These are phyloP conservation scores for Alternaria viburni DNA, from an alignment of 2,329 filamentous ascomycete genomes.

Conservation along the genomic window DNA sequence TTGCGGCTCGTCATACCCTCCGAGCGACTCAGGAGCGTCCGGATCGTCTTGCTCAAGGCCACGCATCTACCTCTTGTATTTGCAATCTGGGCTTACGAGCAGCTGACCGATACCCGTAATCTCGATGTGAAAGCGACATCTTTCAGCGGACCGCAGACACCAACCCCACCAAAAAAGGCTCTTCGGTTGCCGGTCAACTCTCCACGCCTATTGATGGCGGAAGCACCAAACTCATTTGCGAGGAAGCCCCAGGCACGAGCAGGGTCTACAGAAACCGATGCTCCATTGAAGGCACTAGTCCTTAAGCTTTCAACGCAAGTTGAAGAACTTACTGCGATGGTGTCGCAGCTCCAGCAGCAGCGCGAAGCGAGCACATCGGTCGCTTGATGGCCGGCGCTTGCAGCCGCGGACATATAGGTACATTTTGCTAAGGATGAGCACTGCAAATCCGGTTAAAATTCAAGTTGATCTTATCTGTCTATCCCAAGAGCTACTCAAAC, in stretches of 20 bases:
- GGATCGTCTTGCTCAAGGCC: slow-evolving; percentile 64
- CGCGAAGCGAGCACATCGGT: slow-evolving; percentile 35
- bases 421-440: slow-evolving; percentile 11
- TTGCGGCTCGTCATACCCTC: slow-evolving; percentile 71
- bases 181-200: slow-evolving; percentile 42
- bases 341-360: slow-evolving; percentile 47
- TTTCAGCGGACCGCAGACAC: slow-evolving; percentile 44
- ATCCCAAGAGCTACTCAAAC: slow-evolving; percentile 13
- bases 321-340: slow-evolving; percentile 48
- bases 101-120: slow-evolving; percentile 35
- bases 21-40: slow-evolving; percentile 66
- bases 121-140: slow-evolving; percentile 28
- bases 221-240: slow-evolving; percentile 25
- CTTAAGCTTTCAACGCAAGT: slow-evolving; percentile 48
- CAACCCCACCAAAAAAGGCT: slow-evolving; percentile 29
- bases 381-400: slow-evolving; percentile 48
- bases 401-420: slow-evolving; percentile 28
- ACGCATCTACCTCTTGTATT: slow-evolving; percentile 72
- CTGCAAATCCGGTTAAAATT: slow-evolving; percentile 15
- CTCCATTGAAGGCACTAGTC: slow-evolving; percentile 46
- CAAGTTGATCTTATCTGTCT: slow-evolving; percentile 18
- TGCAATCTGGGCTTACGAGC: slow-evolving; percentile 73
- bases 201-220: slow-evolving; percentile 37
- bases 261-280: slow-evolving; percentile 35
- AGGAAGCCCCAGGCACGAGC: slow-evolving; percentile 28